Evolutionary conservation across 495 filamentous ascomycete species (phyloP).

Genomic region (Sordaria brevicollis): DNA sequence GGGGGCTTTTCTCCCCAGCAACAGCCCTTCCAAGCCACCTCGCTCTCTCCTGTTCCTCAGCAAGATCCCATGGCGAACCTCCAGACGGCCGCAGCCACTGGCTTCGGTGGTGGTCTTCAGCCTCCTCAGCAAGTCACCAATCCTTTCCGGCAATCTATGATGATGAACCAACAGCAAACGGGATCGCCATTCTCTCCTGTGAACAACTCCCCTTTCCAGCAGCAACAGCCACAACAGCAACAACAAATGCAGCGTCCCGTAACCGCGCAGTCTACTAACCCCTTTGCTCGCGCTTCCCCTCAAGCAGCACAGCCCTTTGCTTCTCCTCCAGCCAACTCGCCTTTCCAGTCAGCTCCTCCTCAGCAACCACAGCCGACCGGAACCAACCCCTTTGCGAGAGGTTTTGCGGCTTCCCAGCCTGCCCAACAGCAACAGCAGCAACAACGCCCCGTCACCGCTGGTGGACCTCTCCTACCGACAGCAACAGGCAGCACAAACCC

Average conservation of each 20-base stretch:
- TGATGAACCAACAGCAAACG: constrained; percentile 45
- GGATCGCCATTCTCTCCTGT: constrained; percentile 22
- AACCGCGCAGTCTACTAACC: constrained; percentile 69
- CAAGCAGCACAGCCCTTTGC: constrained; percentile 38
- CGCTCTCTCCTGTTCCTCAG: constrained; percentile 54
- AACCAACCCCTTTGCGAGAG: constrained; percentile 61
- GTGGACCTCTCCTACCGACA: constrained; percentile 41
- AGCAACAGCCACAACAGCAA: constrained; percentile 2
- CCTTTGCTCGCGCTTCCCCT: constrained; percentile 56
- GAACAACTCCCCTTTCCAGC: neutral
- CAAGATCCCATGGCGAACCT: constrained; percentile 46
- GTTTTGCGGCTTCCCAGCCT: constrained; percentile 29
- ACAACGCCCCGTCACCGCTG: constrained; percentile 34
- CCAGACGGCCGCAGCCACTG: constrained; percentile 28
- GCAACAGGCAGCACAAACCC: constrained; percentile 89
- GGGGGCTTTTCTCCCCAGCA: constrained; percentile 71
- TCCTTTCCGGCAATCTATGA: constrained; percentile 80
- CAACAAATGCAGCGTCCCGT: constrained; percentile 16
- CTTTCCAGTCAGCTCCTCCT: constrained; percentile 37
- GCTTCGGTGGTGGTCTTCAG: constrained; percentile 35
- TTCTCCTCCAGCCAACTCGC: constrained; percentile 36
- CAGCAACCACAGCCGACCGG: constrained; percentile 55
- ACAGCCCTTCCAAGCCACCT: constrained; percentile 41
- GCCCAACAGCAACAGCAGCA: constrained; percentile 16
- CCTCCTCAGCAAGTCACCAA: constrained; percentile 57